Base-by-base conservation (phyloP, 768 basidiomycete genomes). In the Candolleomyces efflorescens region DNA sequence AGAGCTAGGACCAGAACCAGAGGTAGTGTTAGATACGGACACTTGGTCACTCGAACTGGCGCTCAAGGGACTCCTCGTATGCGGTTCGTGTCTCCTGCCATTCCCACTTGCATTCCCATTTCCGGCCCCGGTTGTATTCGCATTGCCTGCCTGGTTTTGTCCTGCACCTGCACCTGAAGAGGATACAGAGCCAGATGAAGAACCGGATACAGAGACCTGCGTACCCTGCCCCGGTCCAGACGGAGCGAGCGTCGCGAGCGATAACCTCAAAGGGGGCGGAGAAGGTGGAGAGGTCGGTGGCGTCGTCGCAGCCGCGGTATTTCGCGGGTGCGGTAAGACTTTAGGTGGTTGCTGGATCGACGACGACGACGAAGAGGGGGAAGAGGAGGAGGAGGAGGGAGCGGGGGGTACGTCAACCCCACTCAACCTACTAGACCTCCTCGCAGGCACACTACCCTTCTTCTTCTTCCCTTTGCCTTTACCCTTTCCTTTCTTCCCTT, bases 351-450 rank as follows among this genome's bases (percentile, higher is more conserved):
- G 9, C 9, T 9, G 38, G 38, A 39, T 39, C 9, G 38, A 39
- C 38, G 17, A 39, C 38, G 38, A 39, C 38, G 38, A 39, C 38
- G 38, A 23, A n/a, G 10, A 26, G 48, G 20, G 27, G 11, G 12
- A 26, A 24, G 48, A 18, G 45, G 24, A 26, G 54, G 3, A 7
- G 45, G 26, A 32, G 54, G 24, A 7, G 4, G 45, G n/a, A 36
- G 45, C 11, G 9, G 20, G 5, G 11, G 49, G 13, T 15, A 12
- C 23, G 9, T n/a, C 17, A 27, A 37, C 45, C 36, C 55, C 55
- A 39, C 55, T 56, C 44, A 56, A 38, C 55, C 55, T 24, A 27
- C 55, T 56, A 26, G 55, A 56, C 27, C 55, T 13, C 46, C 55
- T 47, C 32, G 26, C 5, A 48, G 55, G 26, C 11, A 13, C 43